phyloP scores from a whole-genome alignment of 23 red algal genomes.

The Gracilaria caudata region DNA sequence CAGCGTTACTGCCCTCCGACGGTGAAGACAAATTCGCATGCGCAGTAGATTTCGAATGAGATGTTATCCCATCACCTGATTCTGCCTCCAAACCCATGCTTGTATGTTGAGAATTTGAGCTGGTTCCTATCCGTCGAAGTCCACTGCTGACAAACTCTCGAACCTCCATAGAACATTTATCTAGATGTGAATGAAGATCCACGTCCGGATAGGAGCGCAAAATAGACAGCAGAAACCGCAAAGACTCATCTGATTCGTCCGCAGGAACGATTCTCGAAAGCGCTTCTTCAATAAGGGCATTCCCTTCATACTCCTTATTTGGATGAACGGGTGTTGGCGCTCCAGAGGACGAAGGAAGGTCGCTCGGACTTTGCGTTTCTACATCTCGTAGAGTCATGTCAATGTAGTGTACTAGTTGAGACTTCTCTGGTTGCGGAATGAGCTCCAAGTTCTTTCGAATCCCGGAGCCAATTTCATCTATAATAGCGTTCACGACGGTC shows the following conservation, averaged over 20 bases:
- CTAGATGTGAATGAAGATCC: conserved; percentile 38
- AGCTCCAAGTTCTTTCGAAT: conserved; percentile 42
- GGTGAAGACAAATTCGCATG: background rate
- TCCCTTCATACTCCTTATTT: conserved; percentile 26
- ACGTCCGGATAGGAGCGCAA: conserved; percentile 15
- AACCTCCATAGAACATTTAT: conserved; percentile 26
- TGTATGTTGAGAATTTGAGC: background rate
- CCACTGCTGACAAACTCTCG: conserved; percentile 21
- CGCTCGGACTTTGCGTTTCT: conserved; percentile 8
- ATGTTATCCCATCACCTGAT: background rate
- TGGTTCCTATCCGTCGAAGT: background rate
- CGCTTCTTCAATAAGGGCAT: conserved; percentile 26
- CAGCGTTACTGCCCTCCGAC: background rate
- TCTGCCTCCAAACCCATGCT: background rate
- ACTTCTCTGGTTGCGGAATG: conserved; percentile 62
- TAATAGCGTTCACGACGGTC: conserved; percentile 67
- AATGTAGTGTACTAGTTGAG: conserved; percentile 69
- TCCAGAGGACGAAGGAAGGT: background rate
- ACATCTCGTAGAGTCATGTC: conserved; percentile 46
- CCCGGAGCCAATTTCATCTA: conserved; percentile 58
- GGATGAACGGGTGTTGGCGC: conserved; percentile 4
- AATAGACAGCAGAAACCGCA: conserved; percentile 39
- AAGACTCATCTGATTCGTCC: conserved; percentile 23
- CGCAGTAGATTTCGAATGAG: background rate
- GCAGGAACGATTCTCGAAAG: conserved; percentile 43